Percentiles rank a stretch among this genome's conserved stretches.
Conservation (phyloP, 2,329 filamentous ascomycete genomes). For the Pseudocercospora fuligena region DNA sequence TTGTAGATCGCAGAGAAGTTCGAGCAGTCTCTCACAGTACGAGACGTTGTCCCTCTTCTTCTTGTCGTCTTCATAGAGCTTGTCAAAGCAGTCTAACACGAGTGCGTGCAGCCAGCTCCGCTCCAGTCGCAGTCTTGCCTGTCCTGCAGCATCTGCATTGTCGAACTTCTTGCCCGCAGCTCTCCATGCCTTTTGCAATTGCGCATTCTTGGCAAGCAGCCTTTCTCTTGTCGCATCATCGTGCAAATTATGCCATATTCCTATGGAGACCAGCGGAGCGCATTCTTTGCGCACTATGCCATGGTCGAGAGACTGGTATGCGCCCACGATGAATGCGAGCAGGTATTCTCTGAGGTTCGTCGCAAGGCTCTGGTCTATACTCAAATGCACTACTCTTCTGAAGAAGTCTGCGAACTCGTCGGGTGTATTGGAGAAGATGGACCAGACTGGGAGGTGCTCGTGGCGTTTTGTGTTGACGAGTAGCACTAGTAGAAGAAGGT, state of each 20-base stretch:
- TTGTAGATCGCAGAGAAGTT: slow-evolving; percentile 86
- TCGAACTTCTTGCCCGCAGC: slow-evolving; percentile 86
- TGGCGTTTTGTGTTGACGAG: slow-evolving; percentile 87
- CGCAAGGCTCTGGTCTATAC: slow-evolving; percentile 58
- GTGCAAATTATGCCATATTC: slow-evolving; percentile 92
- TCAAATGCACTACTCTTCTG: slow-evolving; percentile 86
- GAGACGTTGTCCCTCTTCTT: slow-evolving; percentile 60
- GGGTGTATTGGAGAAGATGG: slow-evolving; percentile 75
- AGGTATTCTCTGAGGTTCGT: slow-evolving; percentile 70
- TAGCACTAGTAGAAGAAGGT: slow-evolving; percentile 83
- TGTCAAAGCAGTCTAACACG: slow-evolving; percentile 77
- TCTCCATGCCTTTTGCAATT: slow-evolving; percentile 87
- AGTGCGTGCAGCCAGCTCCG: slow-evolving; percentile 91
- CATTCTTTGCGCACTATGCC: slow-evolving; percentile 92
- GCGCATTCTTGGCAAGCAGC: slow-evolving; percentile 72
- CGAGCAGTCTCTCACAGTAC: slow-evolving; percentile 92
- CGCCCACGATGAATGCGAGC: slow-evolving; percentile 85
- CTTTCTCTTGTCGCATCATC: slow-evolving; percentile 74
- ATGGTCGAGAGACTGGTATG: slow-evolving; percentile 92
- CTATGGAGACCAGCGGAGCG: slow-evolving; percentile 90
- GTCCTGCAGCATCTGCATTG: slow-evolving; percentile 76
- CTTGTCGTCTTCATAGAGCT: slow-evolving; percentile 64
- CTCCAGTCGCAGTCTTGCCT: slow-evolving; percentile 85
- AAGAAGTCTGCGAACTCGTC: slow-evolving; percentile 88
- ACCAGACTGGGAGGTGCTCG: slow-evolving; percentile 87